Conservation (phyloP, 192 early-diverging fungal genomes). For the Allomyces javanicus region DNA sequence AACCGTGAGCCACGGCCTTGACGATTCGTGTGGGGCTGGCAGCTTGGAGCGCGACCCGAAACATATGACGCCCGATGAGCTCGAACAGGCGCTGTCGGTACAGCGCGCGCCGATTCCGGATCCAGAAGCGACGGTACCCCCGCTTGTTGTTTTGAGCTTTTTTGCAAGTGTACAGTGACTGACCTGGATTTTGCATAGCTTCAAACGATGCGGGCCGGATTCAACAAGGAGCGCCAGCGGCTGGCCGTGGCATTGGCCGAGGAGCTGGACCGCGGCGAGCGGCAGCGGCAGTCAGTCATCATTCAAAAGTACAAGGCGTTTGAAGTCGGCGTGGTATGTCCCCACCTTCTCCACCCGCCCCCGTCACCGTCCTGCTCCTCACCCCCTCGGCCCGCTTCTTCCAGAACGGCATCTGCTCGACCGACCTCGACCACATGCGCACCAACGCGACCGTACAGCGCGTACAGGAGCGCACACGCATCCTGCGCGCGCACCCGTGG, state of each 20-base stretch:
- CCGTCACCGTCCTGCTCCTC: no score
- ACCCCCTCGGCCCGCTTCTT: no score
- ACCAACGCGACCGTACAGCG: slow-evolving; percentile 10
- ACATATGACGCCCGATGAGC: neutral
- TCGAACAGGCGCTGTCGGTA: neutral
- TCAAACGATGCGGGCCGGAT: no score
- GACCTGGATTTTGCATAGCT: no score
- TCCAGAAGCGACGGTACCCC: no score
- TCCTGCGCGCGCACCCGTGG: slow-evolving; percentile 27
- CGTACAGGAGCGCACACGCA: slow-evolving; percentile 3
- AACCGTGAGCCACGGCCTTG: no score
- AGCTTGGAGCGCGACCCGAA: no score
- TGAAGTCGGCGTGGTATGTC: neutral
- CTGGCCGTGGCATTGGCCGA: neutral
- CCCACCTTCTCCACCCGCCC: no score
- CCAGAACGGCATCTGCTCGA: neutral
- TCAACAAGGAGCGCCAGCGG: no score
- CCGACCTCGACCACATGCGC: slow-evolving; percentile 23
- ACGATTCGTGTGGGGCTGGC: no score
- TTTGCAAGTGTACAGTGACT: no score
- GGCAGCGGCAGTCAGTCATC: neutral
- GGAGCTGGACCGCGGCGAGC: neutral
- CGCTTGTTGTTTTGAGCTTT: no score
- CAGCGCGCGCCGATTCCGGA: neutral
- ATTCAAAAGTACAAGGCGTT: neutral